Evolutionary conservation across 768 basidiomycete species (phyloP).

Genomic region (Leccinum arenicola): DNA sequence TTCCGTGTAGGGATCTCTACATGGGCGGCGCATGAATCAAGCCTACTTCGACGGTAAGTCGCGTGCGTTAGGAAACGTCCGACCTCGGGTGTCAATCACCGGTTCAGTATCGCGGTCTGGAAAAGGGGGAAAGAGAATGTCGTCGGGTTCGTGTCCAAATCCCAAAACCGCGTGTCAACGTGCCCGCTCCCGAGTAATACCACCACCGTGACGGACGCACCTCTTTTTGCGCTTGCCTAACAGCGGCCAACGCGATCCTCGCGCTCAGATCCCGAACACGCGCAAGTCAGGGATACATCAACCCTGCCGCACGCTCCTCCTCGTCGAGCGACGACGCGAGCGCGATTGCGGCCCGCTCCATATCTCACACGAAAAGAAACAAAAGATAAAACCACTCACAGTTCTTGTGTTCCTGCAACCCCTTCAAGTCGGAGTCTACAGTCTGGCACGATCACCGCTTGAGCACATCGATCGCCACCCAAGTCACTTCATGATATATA

Average conservation of each 20-base stretch:
- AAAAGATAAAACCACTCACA: conserved; percentile 36
- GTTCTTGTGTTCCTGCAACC: conserved; percentile 73
- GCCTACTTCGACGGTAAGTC: conserved; percentile 42
- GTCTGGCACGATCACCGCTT: conserved; percentile 39
- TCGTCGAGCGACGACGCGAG: conserved; percentile 53
- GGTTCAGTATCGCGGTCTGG: conserved; percentile 76
- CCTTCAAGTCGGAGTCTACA: conserved; percentile 62
- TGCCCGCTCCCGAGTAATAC: not conserved
- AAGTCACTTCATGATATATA: not conserved
- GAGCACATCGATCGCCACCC: conserved; percentile 5
- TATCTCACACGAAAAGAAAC: not conserved
- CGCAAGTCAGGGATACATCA: conserved; percentile 67
- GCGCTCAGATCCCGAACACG: conserved; percentile 69
- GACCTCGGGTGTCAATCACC: conserved; percentile 74
- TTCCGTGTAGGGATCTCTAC: conserved; percentile 51
- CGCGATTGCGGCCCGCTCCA: conserved; percentile 50
- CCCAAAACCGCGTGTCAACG: conserved; percentile 4
- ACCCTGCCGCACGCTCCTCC: conserved; percentile 51
- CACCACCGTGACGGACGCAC: conserved; percentile 38
- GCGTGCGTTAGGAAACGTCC: not conserved
- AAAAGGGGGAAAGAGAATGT: conserved; percentile 23
- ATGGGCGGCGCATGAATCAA: conserved; percentile 68
- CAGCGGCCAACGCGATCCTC: conserved; percentile 55
- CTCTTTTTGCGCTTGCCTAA: conserved; percentile 62
- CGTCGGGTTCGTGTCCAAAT: conserved; percentile 41